Percentiles rank a stretch among this genome's conserved stretches.
Evolutionary conservation across 2,329 filamentous ascomycete genomes (phyloP).

Genomic region (Colletotrichum eleusines): DNA sequence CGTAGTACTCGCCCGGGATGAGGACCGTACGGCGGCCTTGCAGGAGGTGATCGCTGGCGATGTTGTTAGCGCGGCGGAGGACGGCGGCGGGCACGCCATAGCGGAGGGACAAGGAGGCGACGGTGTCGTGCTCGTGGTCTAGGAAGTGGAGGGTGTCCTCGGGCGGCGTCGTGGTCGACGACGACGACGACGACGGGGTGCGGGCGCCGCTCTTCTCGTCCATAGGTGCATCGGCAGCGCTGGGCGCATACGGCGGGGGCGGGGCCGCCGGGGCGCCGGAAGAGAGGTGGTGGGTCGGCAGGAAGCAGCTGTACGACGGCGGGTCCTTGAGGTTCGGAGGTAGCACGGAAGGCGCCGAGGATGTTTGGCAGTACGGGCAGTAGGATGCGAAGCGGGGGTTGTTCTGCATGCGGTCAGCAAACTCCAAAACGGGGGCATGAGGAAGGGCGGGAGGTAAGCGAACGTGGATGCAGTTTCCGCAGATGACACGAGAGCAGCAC

Average conservation of each 20-base stretch:
- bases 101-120: conserved; percentile 76
- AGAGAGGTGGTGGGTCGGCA: conserved; percentile 41
- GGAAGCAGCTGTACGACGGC: conserved; percentile 69
- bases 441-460: conserved; percentile 46
- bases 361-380: conserved; percentile 83
- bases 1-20: conserved; percentile 79
- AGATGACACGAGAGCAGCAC: conserved; percentile 80
- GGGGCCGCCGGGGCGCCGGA: conserved; percentile 47
- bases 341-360: conserved; percentile 66
- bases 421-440: background rate
- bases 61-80: conserved; percentile 75
- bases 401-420: conserved; percentile 53
- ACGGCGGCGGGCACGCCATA: conserved; percentile 76
- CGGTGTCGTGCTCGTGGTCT: conserved; percentile 74
- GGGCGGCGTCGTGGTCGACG: conserved; percentile 46
- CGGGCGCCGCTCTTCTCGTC: conserved; percentile 49
- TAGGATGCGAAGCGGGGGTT: conserved; percentile 76
- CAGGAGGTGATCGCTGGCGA: conserved; percentile 79
- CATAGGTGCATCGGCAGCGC: conserved; percentile 26
- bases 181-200: background rate
- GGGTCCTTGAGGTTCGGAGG: conserved; percentile 75
- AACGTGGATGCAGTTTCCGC: conserved; percentile 76
- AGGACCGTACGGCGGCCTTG: conserved; percentile 76
- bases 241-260: conserved; percentile 56
- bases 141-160: conserved; percentile 82